These are phyloP conservation scores for Cladosporium oxysporum DNA, from an alignment of 2,329 filamentous ascomycete species.

Conservation along the genomic window DNA sequence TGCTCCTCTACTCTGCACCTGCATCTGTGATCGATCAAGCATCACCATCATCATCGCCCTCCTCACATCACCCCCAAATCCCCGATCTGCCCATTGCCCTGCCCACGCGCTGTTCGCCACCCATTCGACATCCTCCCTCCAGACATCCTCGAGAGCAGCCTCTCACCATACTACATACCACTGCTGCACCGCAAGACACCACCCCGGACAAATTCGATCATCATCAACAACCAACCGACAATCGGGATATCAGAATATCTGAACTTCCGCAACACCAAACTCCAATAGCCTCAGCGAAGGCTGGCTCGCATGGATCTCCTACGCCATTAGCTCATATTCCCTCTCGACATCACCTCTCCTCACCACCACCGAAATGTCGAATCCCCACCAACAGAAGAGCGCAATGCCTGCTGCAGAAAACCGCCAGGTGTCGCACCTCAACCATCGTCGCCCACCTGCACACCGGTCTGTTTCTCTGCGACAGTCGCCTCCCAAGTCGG, in stretches of 20 bases:
- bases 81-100: background rate
- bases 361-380: constrained; percentile 8
- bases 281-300: background rate
- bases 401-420: background rate
- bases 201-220: background rate
- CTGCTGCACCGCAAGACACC: background rate
- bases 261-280: background rate
- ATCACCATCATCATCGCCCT: background rate
- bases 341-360: background rate
- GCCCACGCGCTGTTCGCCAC: background rate
- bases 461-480: constrained; percentile 50
- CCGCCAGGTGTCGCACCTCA: background rate
- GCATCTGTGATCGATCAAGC: background rate
- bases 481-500: constrained; percentile 36
- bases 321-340: background rate
- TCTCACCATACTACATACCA: background rate
- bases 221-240: background rate
- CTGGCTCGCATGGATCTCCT: constrained; percentile 12
- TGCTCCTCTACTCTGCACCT: background rate
- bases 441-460: constrained; percentile 47
- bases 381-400: background rate
- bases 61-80: background rate
- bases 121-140: background rate
- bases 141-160: background rate
- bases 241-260: no score